Evolutionary conservation across 257 asterid genomes (phyloP), one percentile per base, ranked within the genome.

Genomic region (Plectranthus barbatus): DNA sequence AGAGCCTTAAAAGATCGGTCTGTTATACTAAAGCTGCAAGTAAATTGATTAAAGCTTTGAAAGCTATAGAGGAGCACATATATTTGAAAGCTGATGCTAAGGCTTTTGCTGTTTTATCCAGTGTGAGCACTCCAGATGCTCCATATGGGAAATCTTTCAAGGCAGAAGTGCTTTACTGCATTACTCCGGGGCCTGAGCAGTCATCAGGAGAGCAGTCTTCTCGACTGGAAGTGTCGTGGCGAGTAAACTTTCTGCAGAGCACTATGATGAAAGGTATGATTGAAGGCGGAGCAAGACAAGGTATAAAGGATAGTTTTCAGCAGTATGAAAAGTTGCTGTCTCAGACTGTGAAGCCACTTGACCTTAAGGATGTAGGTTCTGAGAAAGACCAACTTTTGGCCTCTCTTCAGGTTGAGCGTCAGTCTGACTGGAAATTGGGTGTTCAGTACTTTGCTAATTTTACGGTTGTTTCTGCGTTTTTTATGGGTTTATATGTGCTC

Each of bases 301-400:
- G 97, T 60, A 82, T 93, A 71, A 90, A 79, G 78, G 99, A 93
- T 39, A 90, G 90, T 76, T 85, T 90, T 70, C 97, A 85, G 24
- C 87, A 83, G 71, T 93, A 78, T 58, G 79, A 73, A 12, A 90
- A 74, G 70, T 20, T 90, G 69, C 59, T 93, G 26, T 77, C 95
- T 68, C 91, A 87, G 79, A 77, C 51, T 37, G 89, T 84, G 62
- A 87, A 93, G 78, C 94, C 86, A 13, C 94, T 90, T 46, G 94
- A 93, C 40, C 72, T 77, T 8, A 86, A 85, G 67, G 84, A 80
- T 72, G 40, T 86, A 15, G 85, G 89, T 66, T 84, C 97, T 0
- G 97, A 90, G 82, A 87, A 71, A 77, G 99, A 93, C 50, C 97
- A 93, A 72, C 79, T 84, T 66, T 77, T 93, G 86, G 97, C 94